Evolutionary conservation across 1,139 yeast genomes (phyloP).

Genomic region (Saccharomyces hybrid): DNA sequence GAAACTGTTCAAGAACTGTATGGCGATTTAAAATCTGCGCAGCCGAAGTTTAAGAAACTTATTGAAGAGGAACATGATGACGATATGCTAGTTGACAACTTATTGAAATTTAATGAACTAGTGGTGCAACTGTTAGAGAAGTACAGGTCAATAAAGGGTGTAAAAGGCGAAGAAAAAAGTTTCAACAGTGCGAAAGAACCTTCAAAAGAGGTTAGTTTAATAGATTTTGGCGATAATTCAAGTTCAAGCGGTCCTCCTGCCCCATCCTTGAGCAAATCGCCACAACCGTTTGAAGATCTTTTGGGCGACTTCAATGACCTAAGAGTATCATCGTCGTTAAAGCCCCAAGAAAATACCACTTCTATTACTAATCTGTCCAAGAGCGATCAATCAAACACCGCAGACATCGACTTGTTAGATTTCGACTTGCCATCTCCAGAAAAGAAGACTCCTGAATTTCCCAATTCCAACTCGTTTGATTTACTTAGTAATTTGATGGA

Average conservation of each 20-base stretch:
- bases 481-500: slow-evolving; percentile 42
- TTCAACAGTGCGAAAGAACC: neutral
- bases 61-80: slow-evolving; percentile 68
- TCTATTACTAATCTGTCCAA: neutral
- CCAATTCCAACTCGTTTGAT: slow-evolving; percentile 26
- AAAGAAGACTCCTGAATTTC: slow-evolving; percentile 1
- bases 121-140: slow-evolving; percentile 65
- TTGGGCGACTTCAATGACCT: slow-evolving; percentile 55
- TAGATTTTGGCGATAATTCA: slow-evolving; percentile 73
- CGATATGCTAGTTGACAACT: slow-evolving; percentile 56
- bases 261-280: slow-evolving; percentile 1
- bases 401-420: slow-evolving; percentile 36
- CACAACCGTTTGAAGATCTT: slow-evolving; percentile 16
- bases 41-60: slow-evolving; percentile 80
- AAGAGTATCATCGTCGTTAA: slow-evolving; percentile 37
- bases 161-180: neutral
- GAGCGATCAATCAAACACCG: slow-evolving; percentile 10
- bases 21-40: slow-evolving; percentile 71
- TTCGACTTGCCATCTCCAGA: slow-evolving; percentile 37
- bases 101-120: slow-evolving; percentile 66
- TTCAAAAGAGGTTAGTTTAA: slow-evolving; percentile 48
- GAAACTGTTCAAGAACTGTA: slow-evolving; percentile 76
- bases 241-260: slow-evolving; percentile 21
- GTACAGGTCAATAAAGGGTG: slow-evolving; percentile 57
- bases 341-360: slow-evolving; percentile 13